Percentiles rank a stretch among this genome's conserved stretches.
These are phyloP conservation scores for Aspergillus ochraceoroseus DNA, from an alignment of 2,329 filamentous ascomycete genomes.

Conservation along the genomic window DNA sequence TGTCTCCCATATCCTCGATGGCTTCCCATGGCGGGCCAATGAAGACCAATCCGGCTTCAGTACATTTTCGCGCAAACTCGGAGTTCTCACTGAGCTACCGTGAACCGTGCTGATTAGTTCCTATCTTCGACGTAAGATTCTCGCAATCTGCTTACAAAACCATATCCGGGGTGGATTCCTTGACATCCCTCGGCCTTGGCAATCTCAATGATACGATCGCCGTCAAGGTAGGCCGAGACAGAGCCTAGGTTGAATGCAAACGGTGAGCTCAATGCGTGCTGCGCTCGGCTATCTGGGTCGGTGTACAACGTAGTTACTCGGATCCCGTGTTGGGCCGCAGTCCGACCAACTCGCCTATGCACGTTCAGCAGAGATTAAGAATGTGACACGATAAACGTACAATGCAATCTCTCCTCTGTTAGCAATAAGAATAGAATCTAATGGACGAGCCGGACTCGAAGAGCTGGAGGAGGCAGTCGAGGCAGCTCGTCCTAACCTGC, in stretches of 20 bases:
- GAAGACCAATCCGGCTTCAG: slow-evolving; percentile 85
- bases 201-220: slow-evolving; percentile 82
- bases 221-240: slow-evolving; percentile 84
- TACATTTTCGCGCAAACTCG: slow-evolving; percentile 79
- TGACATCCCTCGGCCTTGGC: slow-evolving; percentile 82
- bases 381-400: slow-evolving; percentile 30
- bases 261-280: slow-evolving; percentile 81
- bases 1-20: slow-evolving; percentile 81
- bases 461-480: slow-evolving; percentile 28
- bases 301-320: slow-evolving; percentile 93
- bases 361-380: slow-evolving; percentile 13
- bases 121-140: no score
- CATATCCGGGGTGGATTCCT: slow-evolving; percentile 93
- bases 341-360: slow-evolving; percentile 70
- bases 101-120: slow-evolving; percentile 2
- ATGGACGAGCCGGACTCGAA: slow-evolving; percentile 33
- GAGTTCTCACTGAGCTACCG: slow-evolving; percentile 77
- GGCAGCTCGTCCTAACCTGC: slow-evolving; percentile 28
- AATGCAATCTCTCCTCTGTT: slow-evolving; percentile 96
- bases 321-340: slow-evolving; percentile 82
- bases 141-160: slow-evolving; percentile 62
- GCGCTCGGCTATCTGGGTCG: slow-evolving; percentile 77
- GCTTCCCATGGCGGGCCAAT: slow-evolving; percentile 82
- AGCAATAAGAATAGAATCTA: slow-evolving; percentile 82
- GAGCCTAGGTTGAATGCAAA: slow-evolving; percentile 79